Percentiles rank a stretch among this genome's conserved stretches.
Conservation (phyloP, 2,329 filamentous ascomycete genomes). For the Podosphaera fusca region DNA sequence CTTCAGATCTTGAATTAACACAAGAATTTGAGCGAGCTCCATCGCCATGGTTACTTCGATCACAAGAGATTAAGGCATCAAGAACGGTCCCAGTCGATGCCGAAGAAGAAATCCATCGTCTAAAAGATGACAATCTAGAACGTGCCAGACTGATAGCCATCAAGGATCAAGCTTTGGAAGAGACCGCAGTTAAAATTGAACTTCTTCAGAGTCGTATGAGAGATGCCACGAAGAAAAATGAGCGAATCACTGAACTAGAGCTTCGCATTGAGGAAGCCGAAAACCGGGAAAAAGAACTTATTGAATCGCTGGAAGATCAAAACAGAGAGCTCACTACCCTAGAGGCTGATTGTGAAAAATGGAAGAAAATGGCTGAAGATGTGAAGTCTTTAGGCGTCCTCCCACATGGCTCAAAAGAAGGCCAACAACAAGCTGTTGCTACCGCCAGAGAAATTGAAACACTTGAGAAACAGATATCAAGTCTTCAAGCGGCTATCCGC, state of each 20-base stretch:
- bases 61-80: conserved; percentile 59
- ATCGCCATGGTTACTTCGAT: conserved; percentile 65
- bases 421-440: conserved; percentile 43
- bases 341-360: conserved; percentile 43
- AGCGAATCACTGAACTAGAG: conserved; percentile 43
- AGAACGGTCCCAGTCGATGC: conserved; percentile 62
- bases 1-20: conserved; percentile 46
- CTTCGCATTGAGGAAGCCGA: conserved; percentile 29
- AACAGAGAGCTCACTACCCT: conserved; percentile 41
- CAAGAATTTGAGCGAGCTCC: conserved; percentile 56
- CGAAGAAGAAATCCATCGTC: conserved; percentile 59
- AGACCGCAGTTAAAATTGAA: conserved; percentile 77
- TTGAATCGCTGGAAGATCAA: conserved; percentile 42
- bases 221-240: conserved; percentile 57
- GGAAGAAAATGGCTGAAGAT: conserved; percentile 47
- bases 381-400: conserved; percentile 28
- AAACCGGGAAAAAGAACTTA: conserved; percentile 27
- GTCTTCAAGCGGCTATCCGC: conserved; percentile 39
- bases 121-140: conserved; percentile 62
- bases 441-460: conserved; percentile 51
- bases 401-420: conserved; percentile 27
- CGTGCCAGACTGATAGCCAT: conserved; percentile 47
- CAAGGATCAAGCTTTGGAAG: conserved; percentile 65
- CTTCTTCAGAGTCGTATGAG: conserved; percentile 72
- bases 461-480: conserved; percentile 44